Evolutionary conservation across 169 alveolate genomes (phyloP).

Genomic region (Babesia ovis): DNA sequence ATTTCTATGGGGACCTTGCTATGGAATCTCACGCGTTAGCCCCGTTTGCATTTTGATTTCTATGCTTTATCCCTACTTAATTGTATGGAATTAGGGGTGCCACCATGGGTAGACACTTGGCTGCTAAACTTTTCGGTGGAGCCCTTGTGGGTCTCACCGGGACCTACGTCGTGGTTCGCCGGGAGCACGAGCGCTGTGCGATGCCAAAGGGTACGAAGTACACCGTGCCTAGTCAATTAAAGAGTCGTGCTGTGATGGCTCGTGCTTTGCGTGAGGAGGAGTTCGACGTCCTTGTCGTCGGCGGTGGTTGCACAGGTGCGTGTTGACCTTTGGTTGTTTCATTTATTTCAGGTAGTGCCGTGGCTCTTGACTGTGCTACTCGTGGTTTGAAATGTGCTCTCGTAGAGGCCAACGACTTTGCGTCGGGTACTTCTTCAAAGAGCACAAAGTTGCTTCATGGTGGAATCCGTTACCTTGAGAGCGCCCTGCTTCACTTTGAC

Average conservation of each 20-base stretch:
- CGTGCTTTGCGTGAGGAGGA: constrained; percentile 65
- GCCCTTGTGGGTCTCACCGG: constrained; percentile 60
- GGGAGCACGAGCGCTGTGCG: constrained; percentile 69
- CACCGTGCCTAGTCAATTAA: constrained; percentile 52
- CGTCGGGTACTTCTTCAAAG: constrained; percentile 91
- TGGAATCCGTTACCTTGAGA: constrained; percentile 91
- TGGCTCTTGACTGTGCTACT: constrained; percentile 90
- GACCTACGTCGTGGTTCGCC: constrained; percentile 49
- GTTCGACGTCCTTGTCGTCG: constrained; percentile 86
- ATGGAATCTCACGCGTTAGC: no score
- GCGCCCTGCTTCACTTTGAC: constrained; percentile 81
- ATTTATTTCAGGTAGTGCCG: constrained; percentile 74
- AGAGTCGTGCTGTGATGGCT: constrained; percentile 70
- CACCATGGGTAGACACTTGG: constrained; percentile 37
- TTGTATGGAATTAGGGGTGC: not conserved
- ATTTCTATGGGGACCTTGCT: not conserved
- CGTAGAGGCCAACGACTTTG: constrained; percentile 89
- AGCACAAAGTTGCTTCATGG: constrained; percentile 94
- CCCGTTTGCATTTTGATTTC: not conserved
- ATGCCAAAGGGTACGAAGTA: constrained; percentile 72
- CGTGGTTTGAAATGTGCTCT: constrained; percentile 91
- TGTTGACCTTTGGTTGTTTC: constrained; percentile 33
- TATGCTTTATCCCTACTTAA: not conserved
- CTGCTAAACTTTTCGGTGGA: constrained; percentile 54
- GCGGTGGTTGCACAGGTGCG: constrained; percentile 90